Base-by-base conservation (phyloP, 2,329 filamentous ascomycete genomes). In the Fusarium bactridioides region DNA sequence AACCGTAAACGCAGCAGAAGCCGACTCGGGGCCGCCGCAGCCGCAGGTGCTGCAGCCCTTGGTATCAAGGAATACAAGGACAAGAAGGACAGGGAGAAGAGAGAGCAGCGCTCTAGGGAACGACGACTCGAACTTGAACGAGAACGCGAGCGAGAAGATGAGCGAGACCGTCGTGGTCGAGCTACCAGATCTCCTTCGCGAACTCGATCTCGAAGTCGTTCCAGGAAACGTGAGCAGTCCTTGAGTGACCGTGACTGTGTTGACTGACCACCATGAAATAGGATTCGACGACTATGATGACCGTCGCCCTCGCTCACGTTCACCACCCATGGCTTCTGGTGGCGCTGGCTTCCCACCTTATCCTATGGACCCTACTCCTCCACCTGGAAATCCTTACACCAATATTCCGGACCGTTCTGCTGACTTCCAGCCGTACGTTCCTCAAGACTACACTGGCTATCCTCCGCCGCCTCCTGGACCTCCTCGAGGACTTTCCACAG, bases 61-160 rank as follows among this genome's bases (percentile, higher is more conserved):
- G 89, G 89, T 1, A 84, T 91, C 63, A 91, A 90, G 77, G 88
- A 90, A 75, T 89, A 86, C 68, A 84, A 86, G 67, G 86, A 89
- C 69, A 86, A 78, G 69, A 78, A 76, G 55, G 78, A 81, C 58
- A 70, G 76, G 35, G 75, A 79, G 51, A 77, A 76, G 58, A 82
- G 78, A 69, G 80, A 80, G 59, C 80, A 79, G 40, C 77, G 78
- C 54, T 80, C 82, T 19, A 79, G 79, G 64, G 82, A 83, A 10
- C 77, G 78, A 13, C 69, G 79, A 41, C 51, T 66, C 25, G 75
- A 77, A 27, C 40, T 68, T 13, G 75, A 77, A 55, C 55, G 64
- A 38, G 76, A 77, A 31, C 71, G 67, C 23, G 75, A 77, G 18
- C 55, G 64, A 31, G 70, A 76, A 15, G 64, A 62, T 19, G 69